Conservation (phyloP, 2,329 filamentous ascomycete genomes). For the Exophiala sp. region DNA sequence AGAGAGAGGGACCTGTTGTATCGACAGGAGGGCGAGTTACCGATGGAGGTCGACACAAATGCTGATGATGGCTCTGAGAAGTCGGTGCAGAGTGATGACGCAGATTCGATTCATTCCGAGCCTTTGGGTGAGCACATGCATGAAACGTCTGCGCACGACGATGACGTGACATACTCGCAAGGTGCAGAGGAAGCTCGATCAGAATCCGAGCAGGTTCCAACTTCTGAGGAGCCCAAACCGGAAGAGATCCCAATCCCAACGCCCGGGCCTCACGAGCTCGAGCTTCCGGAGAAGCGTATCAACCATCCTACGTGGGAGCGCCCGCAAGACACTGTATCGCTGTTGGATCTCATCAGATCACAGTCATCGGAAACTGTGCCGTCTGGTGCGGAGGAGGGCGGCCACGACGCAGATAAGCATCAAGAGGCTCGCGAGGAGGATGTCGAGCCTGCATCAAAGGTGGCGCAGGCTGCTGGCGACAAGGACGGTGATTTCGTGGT, state of each 20-base stretch:
- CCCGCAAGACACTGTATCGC: slow-evolving; percentile 15
- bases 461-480: neutral
- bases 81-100: slow-evolving; percentile 10
- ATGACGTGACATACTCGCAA: neutral
- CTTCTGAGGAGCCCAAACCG: neutral
- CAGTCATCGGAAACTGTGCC: slow-evolving; percentile 16
- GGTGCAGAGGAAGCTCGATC: too few relatives aligned
- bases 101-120: slow-evolving; percentile 1
- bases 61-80: slow-evolving; percentile 16
- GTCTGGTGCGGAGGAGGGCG: neutral
- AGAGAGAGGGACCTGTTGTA: slow-evolving; percentile 20
- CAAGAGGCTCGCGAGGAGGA: neutral
- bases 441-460: neutral
- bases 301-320: slow-evolving; percentile 26
- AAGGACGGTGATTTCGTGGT: slow-evolving; percentile 11
- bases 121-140: slow-evolving; percentile 2
- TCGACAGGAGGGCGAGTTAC: slow-evolving; percentile 6
- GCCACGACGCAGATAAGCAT: neutral
- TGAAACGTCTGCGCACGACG: neutral
- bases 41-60: neutral
- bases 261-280: neutral
- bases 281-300: slow-evolving; percentile 11
- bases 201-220: neutral
- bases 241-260: neutral
- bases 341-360: slow-evolving; percentile 25